A percentile compares a stretch with the other conserved stretches of the same genome.
phyloP scores from a whole-genome alignment of 169 alveolate genomes.

The Plasmodium chabaudi region DNA sequence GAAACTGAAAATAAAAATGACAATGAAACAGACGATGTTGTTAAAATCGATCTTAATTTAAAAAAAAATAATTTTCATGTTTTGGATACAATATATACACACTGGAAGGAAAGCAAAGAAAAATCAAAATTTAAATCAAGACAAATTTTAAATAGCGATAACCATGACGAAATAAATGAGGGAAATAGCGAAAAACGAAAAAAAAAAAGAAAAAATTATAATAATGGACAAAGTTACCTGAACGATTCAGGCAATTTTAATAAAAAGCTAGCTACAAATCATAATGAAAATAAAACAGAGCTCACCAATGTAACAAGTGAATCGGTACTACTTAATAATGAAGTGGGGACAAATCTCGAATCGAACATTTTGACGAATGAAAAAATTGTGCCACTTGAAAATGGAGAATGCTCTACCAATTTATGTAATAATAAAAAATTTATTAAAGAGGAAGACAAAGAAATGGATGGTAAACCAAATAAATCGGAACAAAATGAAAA shows the following conservation, averaged over 20 bases:
- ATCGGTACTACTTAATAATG: not conserved
- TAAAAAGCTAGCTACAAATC: not conserved
- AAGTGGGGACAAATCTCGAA: not conserved
- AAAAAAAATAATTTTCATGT: conserved; percentile 14
- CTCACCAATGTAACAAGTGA: not conserved
- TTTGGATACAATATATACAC: too few relatives aligned
- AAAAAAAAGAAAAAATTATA: not conserved
- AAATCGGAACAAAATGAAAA: not conserved
- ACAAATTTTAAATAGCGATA: too few relatives aligned
- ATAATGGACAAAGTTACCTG: not conserved
- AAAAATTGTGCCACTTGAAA: not conserved
- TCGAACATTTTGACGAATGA: not conserved
- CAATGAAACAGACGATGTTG: conserved; percentile 21
- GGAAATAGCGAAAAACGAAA: not conserved
- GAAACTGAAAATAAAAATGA: not conserved
- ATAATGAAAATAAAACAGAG: not conserved
- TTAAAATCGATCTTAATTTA: conserved; percentile 53
- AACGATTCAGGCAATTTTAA: not conserved
- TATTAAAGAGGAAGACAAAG: not conserved
- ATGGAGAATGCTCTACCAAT: too few relatives aligned
- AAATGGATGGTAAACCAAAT: not conserved
- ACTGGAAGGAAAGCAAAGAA: too few relatives aligned
- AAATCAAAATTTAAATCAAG: too few relatives aligned
- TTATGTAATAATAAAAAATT: not conserved
- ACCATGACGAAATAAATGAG: not conserved